A percentile compares a stretch with the other conserved stretches of the same genome.
These are phyloP conservation scores for Paecilomyces formosus DNA, from an alignment of 2,329 filamentous ascomycete species.

Conservation along the genomic window DNA sequence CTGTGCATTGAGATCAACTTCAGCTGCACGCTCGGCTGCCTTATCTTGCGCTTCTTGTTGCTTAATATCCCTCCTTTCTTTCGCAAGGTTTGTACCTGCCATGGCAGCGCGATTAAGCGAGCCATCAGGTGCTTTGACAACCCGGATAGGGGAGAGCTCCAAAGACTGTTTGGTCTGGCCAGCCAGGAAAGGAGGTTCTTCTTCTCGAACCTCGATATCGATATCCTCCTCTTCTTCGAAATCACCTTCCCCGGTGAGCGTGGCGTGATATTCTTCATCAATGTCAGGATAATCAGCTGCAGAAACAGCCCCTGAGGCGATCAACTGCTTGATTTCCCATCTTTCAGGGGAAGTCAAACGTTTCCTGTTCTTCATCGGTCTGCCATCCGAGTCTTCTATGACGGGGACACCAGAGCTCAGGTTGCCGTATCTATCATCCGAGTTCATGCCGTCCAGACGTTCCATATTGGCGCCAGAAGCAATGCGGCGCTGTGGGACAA, in stretches of 20 bases:
- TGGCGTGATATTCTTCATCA: conserved; percentile 87
- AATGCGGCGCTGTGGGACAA: conserved; percentile 69
- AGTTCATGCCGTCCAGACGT: conserved; percentile 57
- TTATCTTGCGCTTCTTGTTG: conserved; percentile 81
- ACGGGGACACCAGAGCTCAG: conserved; percentile 51
- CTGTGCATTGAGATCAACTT: conserved; percentile 78
- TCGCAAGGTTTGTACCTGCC: conserved; percentile 79
- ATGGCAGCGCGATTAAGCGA: conserved; percentile 95
- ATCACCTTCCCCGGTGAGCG: conserved; percentile 74
- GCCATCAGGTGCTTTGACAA: conserved; percentile 96
- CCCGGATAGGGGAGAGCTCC: conserved; percentile 88
- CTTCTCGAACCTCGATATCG: conserved; percentile 92
- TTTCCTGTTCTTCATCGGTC: conserved; percentile 64
- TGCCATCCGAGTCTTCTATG: conserved; percentile 54
- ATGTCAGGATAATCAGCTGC: conserved; percentile 91
- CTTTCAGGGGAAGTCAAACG: conserved; percentile 92
- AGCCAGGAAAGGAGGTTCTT: conserved; percentile 90
- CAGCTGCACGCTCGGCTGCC: conserved; percentile 63
- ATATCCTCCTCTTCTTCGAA: conserved; percentile 94
- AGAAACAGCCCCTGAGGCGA: conserved; percentile 88
- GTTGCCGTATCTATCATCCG: conserved; percentile 50
- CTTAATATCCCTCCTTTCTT: conserved; percentile 80
- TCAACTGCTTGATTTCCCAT: conserved; percentile 96
- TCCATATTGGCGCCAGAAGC: conserved; percentile 88
- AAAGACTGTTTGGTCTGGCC: conserved; percentile 96